Conservation (phyloP, 2,329 filamentous ascomycete genomes). For the Rhexocercosporidium sp. region DNA sequence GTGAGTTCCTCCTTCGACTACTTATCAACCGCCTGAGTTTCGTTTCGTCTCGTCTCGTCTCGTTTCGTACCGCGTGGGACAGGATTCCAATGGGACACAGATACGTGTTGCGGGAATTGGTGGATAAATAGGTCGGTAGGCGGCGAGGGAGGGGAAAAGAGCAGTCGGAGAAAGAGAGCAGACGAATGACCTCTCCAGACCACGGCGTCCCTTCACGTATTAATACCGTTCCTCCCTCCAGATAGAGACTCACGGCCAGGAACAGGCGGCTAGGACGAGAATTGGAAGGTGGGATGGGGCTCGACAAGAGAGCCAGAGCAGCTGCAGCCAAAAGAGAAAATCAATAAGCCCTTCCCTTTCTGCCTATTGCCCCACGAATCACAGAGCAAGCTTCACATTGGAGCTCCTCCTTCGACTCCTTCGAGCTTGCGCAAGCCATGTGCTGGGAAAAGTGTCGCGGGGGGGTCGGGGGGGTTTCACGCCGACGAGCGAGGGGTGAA, state of each 20-base stretch:
- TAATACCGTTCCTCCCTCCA: neutral
- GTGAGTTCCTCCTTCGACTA: neutral
- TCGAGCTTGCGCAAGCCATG: neutral
- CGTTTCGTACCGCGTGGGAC: neutral
- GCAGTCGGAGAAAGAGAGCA: neutral
- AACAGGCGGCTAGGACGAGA: neutral
- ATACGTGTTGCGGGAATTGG: neutral
- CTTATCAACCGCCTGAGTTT: neutral
- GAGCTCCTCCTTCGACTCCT: neutral
- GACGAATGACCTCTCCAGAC: neutral
- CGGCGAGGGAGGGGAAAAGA: neutral
- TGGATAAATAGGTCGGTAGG: neutral
- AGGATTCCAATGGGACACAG: neutral
- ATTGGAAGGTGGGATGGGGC: slow-evolving; percentile 2
- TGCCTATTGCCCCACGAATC: slow-evolving; percentile 11
- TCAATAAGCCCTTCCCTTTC: neutral
- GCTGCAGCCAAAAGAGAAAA: neutral
- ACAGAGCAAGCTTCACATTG: too few relatives aligned
- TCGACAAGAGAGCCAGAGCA: neutral
- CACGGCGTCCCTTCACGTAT: slow-evolving; percentile 7
- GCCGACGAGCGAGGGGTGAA: slow-evolving; percentile 1
- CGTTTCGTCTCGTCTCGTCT: neutral
- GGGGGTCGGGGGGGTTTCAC: slow-evolving; percentile 5
- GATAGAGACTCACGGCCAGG: neutral
- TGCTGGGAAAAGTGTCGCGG: neutral